Conservation (phyloP, 306 rosid genomes). For the Cicer chorassanicum region DNA sequence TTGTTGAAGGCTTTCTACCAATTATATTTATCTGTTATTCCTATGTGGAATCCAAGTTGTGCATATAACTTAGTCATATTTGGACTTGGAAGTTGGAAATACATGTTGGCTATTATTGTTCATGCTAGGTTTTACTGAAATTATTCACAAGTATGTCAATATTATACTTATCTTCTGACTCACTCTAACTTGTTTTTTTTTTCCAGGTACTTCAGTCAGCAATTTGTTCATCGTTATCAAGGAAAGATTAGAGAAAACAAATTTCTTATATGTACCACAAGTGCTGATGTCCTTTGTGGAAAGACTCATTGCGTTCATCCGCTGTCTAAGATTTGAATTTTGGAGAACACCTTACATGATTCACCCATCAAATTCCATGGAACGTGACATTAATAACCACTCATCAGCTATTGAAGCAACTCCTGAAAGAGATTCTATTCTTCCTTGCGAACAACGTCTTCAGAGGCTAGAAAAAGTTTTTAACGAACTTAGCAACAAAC, state of each 20-base stretch:
- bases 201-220: constrained; percentile 57
- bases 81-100: constrained; percentile 25
- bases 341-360: constrained; percentile 71
- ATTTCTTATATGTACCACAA: constrained; percentile 52
- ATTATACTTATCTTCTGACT: constrained; percentile 25
- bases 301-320: constrained; percentile 59
- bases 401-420: constrained; percentile 57
- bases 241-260: constrained; percentile 61
- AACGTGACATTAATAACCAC: constrained; percentile 47
- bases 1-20: constrained; percentile 18
- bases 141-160: constrained; percentile 27
- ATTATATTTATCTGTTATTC: constrained; percentile 23
- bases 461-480: constrained; percentile 73
- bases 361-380: constrained; percentile 62
- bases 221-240: constrained; percentile 51
- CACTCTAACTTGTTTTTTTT: constrained; percentile 15
- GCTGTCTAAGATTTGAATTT: constrained; percentile 55
- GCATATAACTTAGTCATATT: constrained; percentile 25
- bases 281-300: constrained; percentile 58
- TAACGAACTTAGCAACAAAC: constrained; percentile 71
- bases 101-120: constrained; percentile 6
- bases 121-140: constrained; percentile 23
- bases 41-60: constrained; percentile 22
- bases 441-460: constrained; percentile 78
- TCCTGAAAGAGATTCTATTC: constrained; percentile 61